These are phyloP conservation scores for Colletotrichum phormii DNA, from an alignment of 2,329 filamentous ascomycete species.

Conservation along the genomic window DNA sequence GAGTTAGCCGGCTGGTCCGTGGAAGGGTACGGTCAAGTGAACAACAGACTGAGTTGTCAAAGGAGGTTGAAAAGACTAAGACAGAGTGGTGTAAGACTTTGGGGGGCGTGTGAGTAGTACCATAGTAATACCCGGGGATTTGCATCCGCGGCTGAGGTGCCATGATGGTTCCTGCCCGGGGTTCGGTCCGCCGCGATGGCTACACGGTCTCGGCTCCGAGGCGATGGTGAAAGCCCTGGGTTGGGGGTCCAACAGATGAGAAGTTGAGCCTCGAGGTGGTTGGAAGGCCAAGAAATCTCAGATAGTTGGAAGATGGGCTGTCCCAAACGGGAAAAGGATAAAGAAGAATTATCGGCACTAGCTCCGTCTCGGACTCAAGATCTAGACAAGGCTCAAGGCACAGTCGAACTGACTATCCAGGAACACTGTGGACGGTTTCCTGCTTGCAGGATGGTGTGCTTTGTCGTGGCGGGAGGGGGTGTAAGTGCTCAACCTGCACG, in stretches of 20 bases:
- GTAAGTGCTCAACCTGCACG: conserved; percentile 1
- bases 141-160: conserved; percentile 39
- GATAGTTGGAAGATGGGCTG: neutral
- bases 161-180: conserved; percentile 14
- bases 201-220: neutral
- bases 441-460: neutral
- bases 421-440: conserved; percentile 1
- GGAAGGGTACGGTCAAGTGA: neutral
- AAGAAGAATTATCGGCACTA: neutral
- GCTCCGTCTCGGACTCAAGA: neutral
- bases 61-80: neutral
- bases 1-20: neutral
- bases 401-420: conserved; percentile 3
- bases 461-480: neutral
- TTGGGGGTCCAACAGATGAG: neutral
- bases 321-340: neutral
- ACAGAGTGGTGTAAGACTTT: neutral
- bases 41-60: neutral
- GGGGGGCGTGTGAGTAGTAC: conserved; percentile 39
- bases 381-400: conserved; percentile 13
- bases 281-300: neutral
- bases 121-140: conserved; percentile 68
- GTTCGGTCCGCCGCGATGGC: neutral
- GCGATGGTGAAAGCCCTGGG: neutral
- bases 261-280: neutral